Evolutionary conservation across 306 rosid genomes (phyloP).

Genomic region (Vachellia collinsii): DNA sequence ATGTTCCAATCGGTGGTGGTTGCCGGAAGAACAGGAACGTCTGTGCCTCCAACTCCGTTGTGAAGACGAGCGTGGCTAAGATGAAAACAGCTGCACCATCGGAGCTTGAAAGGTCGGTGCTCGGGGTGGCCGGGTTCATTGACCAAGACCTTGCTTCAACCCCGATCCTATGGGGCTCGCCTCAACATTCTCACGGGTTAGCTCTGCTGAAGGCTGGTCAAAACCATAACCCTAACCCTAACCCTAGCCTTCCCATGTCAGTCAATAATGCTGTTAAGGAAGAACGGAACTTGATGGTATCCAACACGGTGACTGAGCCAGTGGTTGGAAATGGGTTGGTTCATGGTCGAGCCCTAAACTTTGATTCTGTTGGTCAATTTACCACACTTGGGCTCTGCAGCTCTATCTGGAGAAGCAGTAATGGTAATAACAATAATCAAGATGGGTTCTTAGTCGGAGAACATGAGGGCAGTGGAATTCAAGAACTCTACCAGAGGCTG

Average conservation of each 20-base stretch:
- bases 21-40: slow-evolving; percentile 69
- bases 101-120: slow-evolving; percentile 58
- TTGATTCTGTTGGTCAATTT: slow-evolving; percentile 59
- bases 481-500: slow-evolving; percentile 80
- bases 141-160: slow-evolving; percentile 50
- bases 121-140: slow-evolving; percentile 37
- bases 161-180: slow-evolving; percentile 89
- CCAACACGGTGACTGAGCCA: slow-evolving; percentile 60
- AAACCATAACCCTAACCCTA: slow-evolving; percentile 74
- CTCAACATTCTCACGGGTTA: slow-evolving; percentile 74
- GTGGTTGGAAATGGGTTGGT: slow-evolving; percentile 33
- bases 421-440: slow-evolving; percentile 7
- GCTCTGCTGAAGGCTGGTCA: slow-evolving; percentile 67
- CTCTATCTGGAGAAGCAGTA: slow-evolving; percentile 67
- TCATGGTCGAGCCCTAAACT: slow-evolving; percentile 49
- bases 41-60: slow-evolving; percentile 37
- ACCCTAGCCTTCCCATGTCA: slow-evolving; percentile 41
- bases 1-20: slow-evolving; percentile 79
- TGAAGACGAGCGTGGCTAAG: slow-evolving; percentile 48
- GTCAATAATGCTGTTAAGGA: slow-evolving; percentile 46
- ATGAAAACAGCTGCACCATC: slow-evolving; percentile 53
- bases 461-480: slow-evolving; percentile 61
- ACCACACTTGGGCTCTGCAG: slow-evolving; percentile 63
- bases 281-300: slow-evolving; percentile 55
- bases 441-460: slow-evolving; percentile 47